phyloP scores from a whole-genome alignment of 1,284 basidiomycete species.

The Xerocomus nothofagi region DNA sequence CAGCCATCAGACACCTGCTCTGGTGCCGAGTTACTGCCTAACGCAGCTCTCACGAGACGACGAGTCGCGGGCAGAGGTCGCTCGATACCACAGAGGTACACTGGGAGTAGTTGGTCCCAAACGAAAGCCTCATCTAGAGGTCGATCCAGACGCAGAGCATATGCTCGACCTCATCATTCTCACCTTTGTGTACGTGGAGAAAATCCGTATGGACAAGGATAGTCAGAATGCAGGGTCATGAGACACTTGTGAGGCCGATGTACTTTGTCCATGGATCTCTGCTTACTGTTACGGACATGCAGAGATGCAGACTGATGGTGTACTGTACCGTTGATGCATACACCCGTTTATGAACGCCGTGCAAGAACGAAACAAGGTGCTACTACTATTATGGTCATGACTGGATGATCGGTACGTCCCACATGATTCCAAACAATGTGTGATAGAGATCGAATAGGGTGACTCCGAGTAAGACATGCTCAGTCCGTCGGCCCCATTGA shows the following conservation, averaged over 20 bases:
- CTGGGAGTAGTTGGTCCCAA: conserved; percentile 23
- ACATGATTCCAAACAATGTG: background rate
- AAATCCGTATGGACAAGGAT: conserved; percentile 35
- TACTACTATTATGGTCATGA: background rate
- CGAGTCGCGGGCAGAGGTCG: conserved; percentile 22
- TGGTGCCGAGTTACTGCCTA: background rate
- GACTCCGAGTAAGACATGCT: background rate
- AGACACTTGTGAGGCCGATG: conserved; percentile 9
- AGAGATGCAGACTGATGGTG: conserved; percentile 1
- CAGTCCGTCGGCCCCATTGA: background rate
- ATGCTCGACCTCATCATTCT: conserved; percentile 42
- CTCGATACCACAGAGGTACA: conserved; percentile 28
- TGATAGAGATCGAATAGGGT: background rate
- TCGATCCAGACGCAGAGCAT: conserved; percentile 34
- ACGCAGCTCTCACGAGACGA: conserved; percentile 27
- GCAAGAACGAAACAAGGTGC: background rate
- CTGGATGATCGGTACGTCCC: conserved; percentile 5
- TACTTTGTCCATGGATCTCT: background rate
- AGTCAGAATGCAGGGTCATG: conserved; percentile 1
- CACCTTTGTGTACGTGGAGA: conserved; percentile 44
- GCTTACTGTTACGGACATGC: conserved; percentile 1
- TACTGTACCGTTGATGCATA: conserved; percentile 12
- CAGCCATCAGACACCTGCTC: background rate
- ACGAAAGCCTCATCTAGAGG: conserved; percentile 32
- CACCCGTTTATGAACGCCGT: conserved; percentile 3